Evolutionary conservation across 331 rosid species (phyloP), one percentile per base, ranked within the genome.

Genomic region (Quercus lobata): DNA sequence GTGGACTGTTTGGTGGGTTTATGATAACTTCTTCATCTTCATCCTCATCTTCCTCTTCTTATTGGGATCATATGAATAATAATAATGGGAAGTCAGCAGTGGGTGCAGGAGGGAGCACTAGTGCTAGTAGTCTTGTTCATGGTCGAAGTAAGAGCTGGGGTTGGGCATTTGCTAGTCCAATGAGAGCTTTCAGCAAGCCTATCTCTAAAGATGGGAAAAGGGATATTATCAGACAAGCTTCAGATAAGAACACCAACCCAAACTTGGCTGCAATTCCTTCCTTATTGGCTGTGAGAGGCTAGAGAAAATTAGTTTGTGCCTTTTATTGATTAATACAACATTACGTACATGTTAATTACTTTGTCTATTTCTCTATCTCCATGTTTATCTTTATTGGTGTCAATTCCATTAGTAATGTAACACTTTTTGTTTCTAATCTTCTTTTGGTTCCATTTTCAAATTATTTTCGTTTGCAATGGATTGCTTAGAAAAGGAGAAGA

Each of bases 151-250:
- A 82, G 74, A 90, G 92, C 81, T 95, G 98, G 99, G 84, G 85
- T 6, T 91, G 99, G 99, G 97, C 98, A 2, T 95, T 93, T 70
- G 97, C 99, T 4, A 95, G 99, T 70, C 99, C 99, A 4, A 90
- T 95, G 88, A 89, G 97, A 89, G 99, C 97, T 54, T 95, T 93
- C 66, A 73, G 80, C 52, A 95, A 90, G 79, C 85, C 91, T 1
- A 87, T 88, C 74, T 83, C 92, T 3, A 91, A 87, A 71, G 91
- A 89, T 7, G 83, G 85, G n/a, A 83, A 87, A 74, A 88, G 95
- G 30, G 87, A 77, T 54, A 85, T 87, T 9, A 81, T 85, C 57
- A 83, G 90, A 73, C 84, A 88, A 54, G 93, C 88, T 76, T 81
- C 90, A 80, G 89, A 87, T 30, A 91, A 91, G 73, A 90, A 83